phyloP scores from a whole-genome alignment of 2,329 filamentous ascomycete genomes.

The Myriosclerotinia scirpicola region DNA sequence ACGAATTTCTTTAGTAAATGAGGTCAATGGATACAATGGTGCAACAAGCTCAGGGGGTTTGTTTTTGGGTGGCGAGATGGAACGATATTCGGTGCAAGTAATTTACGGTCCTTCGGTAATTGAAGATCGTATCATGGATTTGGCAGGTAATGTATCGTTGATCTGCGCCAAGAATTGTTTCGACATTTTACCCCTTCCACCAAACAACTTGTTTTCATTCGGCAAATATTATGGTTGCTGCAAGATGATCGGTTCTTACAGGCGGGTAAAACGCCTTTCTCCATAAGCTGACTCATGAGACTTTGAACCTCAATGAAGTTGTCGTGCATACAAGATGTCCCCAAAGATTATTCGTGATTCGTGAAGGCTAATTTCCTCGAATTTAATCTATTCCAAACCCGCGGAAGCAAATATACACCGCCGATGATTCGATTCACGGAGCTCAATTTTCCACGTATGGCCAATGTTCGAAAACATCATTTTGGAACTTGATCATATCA shows the following conservation, averaged over 20 bases:
- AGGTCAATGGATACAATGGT: not conserved
- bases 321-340: not conserved
- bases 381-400: not conserved
- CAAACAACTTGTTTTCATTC: not conserved
- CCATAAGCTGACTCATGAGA: not conserved
- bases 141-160: not conserved
- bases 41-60: not conserved
- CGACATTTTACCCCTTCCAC: not conserved
- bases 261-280: not conserved
- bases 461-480: not conserved
- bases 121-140: not conserved
- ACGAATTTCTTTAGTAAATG: constrained; percentile 52
- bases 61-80: not conserved
- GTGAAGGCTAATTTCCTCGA: not conserved
- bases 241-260: not conserved
- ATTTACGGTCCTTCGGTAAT: not conserved
- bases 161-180: not conserved
- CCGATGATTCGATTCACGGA: not conserved
- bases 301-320: not conserved
- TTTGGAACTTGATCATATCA: not conserved
- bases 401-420: not conserved
- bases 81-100: not conserved
- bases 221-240: not conserved
- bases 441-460: constrained; percentile 6
- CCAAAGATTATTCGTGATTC: not conserved